Evolutionary conservation across 805 yeast genomes (phyloP), one percentile per base, ranked within the genome.

Genomic region (Lipomyces anomalus): DNA sequence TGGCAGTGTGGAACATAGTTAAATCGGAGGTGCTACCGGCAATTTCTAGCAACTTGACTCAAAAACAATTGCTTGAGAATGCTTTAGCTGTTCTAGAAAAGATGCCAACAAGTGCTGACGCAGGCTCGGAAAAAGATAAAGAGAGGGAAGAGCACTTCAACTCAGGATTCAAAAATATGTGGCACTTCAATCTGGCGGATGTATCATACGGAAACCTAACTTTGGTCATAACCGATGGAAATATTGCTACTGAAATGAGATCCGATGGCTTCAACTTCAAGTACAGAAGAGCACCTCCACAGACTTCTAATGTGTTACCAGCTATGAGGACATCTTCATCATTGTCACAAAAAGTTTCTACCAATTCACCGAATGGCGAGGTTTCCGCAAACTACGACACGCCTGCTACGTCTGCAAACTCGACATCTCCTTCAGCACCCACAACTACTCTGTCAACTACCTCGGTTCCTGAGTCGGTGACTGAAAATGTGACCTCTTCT

Each of bases 181-280:
- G 94, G 94, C 86, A 84, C 61, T 80, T 79, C 61, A 82, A 82
- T 56, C 66, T 84, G 37, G 76, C 87, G 56, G 90, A 83, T 59
- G 71, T 71, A 23, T 62, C 68, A 21, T 65, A 69, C 53, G 87
- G 83, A 4, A 61, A 65, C 40, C 66, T 79, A 43, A 63, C 67
- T 39, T 65, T 76, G 46, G 67, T 66, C 43, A 66, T 69, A 47
- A 66, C 59, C 11, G 66, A 70, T 42, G 78, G 82, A 2, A 62
- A 68, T 41, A 66, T 82, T 44, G 68, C 70, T 35, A 70, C 79
- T 61, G 78, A 77, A 43, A 69, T 78, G 35, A 60, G 61, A 23
- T 70, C 85, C 4, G 68, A 68, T 38, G 92, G 92, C 2, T 81
- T 81, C 58, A 79, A 80, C 55, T 82, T 82, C 61, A 65, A 64